Percentiles rank a stretch among this genome's conserved stretches.
Conservation (phyloP, 2,329 filamentous ascomycete species). For the Calonectria fujianensis region DNA sequence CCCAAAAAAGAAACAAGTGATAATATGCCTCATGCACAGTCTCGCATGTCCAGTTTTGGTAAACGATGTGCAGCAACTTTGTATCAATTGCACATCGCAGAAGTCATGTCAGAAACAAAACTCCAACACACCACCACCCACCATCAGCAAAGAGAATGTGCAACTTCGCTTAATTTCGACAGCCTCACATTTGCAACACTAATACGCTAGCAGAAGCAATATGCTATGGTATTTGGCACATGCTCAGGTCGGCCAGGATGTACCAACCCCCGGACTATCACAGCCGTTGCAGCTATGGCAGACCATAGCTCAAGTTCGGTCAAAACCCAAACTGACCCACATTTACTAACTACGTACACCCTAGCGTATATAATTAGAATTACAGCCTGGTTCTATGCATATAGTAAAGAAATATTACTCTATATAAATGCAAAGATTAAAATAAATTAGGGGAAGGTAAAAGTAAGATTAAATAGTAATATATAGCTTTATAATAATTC, state of each 20-base stretch:
- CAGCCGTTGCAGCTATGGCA: too few species aligned
- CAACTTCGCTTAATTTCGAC: constrained; percentile 18
- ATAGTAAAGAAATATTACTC: too few species aligned
- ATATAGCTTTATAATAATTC: too few species aligned
- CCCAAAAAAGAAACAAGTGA: background rate
- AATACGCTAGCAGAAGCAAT: background rate
- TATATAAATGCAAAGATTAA: too few species aligned
- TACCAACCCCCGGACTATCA: background rate
- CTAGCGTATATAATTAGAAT: too few species aligned
- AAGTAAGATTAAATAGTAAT: too few species aligned
- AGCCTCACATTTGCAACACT: background rate
- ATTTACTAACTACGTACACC: too few species aligned
- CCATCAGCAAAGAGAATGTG: background rate
- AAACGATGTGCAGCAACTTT: background rate
- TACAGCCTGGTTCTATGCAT: too few species aligned
- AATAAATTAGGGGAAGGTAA: too few species aligned
- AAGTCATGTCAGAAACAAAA: background rate
- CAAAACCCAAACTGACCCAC: too few species aligned
- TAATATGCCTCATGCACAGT: background rate
- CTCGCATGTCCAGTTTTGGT: background rate
- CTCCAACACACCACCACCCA: background rate
- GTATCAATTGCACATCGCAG: background rate
- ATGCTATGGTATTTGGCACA: background rate
- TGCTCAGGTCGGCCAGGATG: background rate
- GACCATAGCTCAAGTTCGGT: too few species aligned